Evolutionary conservation across 805 yeast genomes (phyloP).

Genomic region (Starmerella potacharoeniae): DNA sequence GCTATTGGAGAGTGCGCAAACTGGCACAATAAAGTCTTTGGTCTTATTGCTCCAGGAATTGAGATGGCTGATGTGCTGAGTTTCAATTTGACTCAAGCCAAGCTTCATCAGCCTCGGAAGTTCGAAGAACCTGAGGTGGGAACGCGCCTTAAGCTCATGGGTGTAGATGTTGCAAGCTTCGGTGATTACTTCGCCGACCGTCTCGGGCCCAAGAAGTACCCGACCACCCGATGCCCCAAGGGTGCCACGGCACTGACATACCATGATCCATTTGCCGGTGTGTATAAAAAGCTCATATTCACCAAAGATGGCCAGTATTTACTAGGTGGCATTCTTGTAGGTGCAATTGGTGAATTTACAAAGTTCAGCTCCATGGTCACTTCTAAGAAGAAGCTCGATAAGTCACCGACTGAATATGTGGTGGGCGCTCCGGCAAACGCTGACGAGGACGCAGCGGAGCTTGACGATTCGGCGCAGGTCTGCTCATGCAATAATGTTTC

Average conservation of each 20-base stretch:
- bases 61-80: slow-evolving; percentile 32
- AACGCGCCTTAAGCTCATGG: slow-evolving; percentile 32
- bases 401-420: slow-evolving; percentile 29
- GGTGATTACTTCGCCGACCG: slow-evolving; percentile 33
- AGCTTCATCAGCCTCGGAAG: slow-evolving; percentile 25
- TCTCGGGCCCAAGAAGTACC: slow-evolving; percentile 30
- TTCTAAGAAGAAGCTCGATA: slow-evolving; percentile 27
- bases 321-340: slow-evolving; percentile 33
- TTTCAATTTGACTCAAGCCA: slow-evolving; percentile 31
- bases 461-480: slow-evolving; percentile 31
- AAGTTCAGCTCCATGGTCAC: slow-evolving; percentile 27
- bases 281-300: slow-evolving; percentile 29
- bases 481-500: slow-evolving; percentile 32
- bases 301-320: slow-evolving; percentile 31
- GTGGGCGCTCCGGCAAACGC: slow-evolving; percentile 22
- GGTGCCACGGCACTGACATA: slow-evolving; percentile 25
- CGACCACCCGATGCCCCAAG: slow-evolving; percentile 14
- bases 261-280: slow-evolving; percentile 30
- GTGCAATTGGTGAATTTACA: slow-evolving; percentile 29
- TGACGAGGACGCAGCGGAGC: slow-evolving; percentile 27
- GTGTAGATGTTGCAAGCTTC: slow-evolving; percentile 33
- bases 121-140: slow-evolving; percentile 31
- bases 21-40: slow-evolving; percentile 31
- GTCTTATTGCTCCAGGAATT: slow-evolving; percentile 34
- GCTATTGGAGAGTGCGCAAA: slow-evolving; percentile 34